Percentiles rank a stretch among this genome's conserved stretches.
These are phyloP conservation scores for Flaveria sonorensis DNA, from an alignment of 129 eudicot genomes.

Conservation along the genomic window DNA sequence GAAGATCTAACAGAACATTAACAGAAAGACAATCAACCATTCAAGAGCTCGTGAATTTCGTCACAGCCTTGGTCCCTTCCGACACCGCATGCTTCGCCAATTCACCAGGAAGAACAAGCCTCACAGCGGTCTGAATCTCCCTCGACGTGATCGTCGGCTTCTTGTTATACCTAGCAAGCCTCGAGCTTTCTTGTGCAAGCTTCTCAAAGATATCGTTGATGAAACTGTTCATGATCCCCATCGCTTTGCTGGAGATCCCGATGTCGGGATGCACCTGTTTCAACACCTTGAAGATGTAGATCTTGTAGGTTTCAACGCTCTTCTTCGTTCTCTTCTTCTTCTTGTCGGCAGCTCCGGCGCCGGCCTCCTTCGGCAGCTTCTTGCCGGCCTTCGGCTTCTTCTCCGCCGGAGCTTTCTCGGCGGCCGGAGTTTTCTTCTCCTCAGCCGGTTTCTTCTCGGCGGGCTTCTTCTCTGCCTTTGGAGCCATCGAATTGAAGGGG, in stretches of 20 bases:
- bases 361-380: conserved; percentile 40
- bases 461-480: conserved; percentile 65
- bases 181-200: conserved; percentile 43
- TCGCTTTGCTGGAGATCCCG: conserved; percentile 51
- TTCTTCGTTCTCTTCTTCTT: conserved; percentile 57
- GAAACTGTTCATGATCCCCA: conserved; percentile 55
- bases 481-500: conserved; percentile 48
- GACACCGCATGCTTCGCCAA: conserved; percentile 49
- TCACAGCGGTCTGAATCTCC: conserved; percentile 48
- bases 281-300: conserved; percentile 61
- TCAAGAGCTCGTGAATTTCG: conserved; percentile 41
- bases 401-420: conserved; percentile 42
- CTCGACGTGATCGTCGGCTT: conserved; percentile 45
- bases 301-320: conserved; percentile 57
- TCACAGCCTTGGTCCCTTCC: conserved; percentile 45
- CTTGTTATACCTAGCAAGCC: conserved; percentile 50
- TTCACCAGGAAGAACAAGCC: conserved; percentile 46
- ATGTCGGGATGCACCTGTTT: conserved; percentile 46
- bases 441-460: conserved; percentile 60
- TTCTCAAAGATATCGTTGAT: conserved; percentile 51
- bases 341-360: conserved; percentile 41
- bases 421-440: conserved; percentile 42
- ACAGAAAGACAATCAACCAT: too few relatives aligned
- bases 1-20: neutral
- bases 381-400: conserved; percentile 51